Percentiles rank a stretch among this genome's conserved stretches.
phyloP scores from a whole-genome alignment of 2,329 filamentous ascomycete genomes.

The Alternaria sp. region DNA sequence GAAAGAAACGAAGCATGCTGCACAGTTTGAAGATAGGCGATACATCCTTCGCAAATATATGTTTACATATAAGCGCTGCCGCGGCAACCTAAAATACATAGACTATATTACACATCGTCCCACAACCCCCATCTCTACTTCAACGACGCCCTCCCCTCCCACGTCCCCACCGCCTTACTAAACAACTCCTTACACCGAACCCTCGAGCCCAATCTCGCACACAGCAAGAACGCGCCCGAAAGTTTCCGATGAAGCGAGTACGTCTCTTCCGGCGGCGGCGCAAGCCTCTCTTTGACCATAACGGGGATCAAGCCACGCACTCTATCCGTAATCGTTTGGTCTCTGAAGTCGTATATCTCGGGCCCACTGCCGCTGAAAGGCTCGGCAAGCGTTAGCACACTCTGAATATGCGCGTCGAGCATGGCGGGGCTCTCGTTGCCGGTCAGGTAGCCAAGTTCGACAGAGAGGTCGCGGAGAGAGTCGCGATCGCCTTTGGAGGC shows the following conservation, averaged over 20 bases:
- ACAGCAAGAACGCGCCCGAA: slow-evolving; percentile 92
- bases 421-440: slow-evolving; percentile 85
- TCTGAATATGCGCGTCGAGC: slow-evolving; percentile 88
- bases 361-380: slow-evolving; percentile 80
- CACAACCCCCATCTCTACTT: not conserved
- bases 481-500: slow-evolving; percentile 74
- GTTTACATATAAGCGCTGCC: not conserved
- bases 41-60: not conserved
- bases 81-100: not conserved
- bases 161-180: slow-evolving; percentile 57
- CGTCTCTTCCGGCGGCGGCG: slow-evolving; percentile 95
- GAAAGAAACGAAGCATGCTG: no score
- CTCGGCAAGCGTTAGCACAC: slow-evolving; percentile 87
- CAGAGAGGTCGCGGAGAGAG: slow-evolving; percentile 70
- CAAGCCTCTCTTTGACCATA: slow-evolving; percentile 87
- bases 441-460: slow-evolving; percentile 86
- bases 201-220: slow-evolving; percentile 81
- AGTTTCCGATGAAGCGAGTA: slow-evolving; percentile 95
- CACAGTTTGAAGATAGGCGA: not conserved
- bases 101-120: not conserved
- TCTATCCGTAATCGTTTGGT: slow-evolving; percentile 95
- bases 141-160: slow-evolving; percentile 26
- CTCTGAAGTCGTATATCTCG: slow-evolving; percentile 85
- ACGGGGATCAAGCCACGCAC: slow-evolving; percentile 87
- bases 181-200: slow-evolving; percentile 86